These are phyloP conservation scores for Emergomyces africanus DNA, from an alignment of 2,329 filamentous ascomycete genomes.

Conservation along the genomic window DNA sequence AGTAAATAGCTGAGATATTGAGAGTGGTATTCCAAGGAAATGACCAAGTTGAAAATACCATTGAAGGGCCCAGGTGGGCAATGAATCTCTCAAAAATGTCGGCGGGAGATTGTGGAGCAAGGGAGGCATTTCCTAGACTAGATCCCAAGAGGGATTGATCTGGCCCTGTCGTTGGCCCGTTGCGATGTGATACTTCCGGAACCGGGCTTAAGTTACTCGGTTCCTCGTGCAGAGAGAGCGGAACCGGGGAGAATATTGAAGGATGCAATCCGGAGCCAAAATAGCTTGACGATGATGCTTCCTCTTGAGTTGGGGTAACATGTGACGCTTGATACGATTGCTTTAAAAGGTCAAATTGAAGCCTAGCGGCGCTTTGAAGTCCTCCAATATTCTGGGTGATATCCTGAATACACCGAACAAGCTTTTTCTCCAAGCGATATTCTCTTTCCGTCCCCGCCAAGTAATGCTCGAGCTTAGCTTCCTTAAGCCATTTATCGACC, in stretches of 20 bases:
- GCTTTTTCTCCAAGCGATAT: slow-evolving; percentile 63
- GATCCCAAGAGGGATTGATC: not conserved
- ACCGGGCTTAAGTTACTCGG: not conserved
- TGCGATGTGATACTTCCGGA: not conserved
- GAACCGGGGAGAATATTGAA: slow-evolving; percentile 6
- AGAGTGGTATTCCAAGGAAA: slow-evolving; percentile 1
- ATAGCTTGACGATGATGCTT: slow-evolving; percentile 8
- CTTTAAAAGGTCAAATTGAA: slow-evolving; percentile 73
- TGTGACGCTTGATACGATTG: slow-evolving; percentile 34
- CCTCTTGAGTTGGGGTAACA: slow-evolving; percentile 2
- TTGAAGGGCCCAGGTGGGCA: slow-evolving; percentile 73
- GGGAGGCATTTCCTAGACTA: slow-evolving; percentile 6
- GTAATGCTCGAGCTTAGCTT: slow-evolving; percentile 85
- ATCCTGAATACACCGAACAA: slow-evolving; percentile 74
- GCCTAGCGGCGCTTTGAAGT: slow-evolving; percentile 73
- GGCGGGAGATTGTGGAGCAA: slow-evolving; percentile 37
- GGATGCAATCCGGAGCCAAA: not conserved
- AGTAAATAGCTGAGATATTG: slow-evolving; percentile 11
- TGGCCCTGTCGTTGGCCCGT: not conserved
- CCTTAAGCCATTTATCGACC: slow-evolving; percentile 64
- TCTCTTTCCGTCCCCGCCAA: slow-evolving; percentile 65
- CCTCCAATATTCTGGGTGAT: slow-evolving; percentile 84
- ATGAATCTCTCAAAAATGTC: slow-evolving; percentile 94
- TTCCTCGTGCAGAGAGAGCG: not conserved
- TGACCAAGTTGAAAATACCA: slow-evolving; percentile 36